Percentiles rank a stretch among this genome's conserved stretches.
phyloP scores from a whole-genome alignment of 2,329 filamentous ascomycete species.

The Pseudopyricularia cyperi region DNA sequence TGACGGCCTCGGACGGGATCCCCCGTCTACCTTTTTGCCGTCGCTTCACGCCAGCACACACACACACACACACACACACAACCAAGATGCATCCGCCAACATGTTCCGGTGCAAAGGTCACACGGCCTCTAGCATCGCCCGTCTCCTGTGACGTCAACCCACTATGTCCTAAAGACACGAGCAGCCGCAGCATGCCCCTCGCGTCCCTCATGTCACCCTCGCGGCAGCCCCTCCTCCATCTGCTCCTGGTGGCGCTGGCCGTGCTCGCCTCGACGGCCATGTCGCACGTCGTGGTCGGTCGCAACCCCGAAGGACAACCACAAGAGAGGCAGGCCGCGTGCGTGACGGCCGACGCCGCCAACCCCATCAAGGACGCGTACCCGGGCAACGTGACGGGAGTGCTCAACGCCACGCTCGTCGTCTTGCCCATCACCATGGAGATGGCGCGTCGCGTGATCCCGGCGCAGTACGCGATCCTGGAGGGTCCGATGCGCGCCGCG shows the following conservation, averaged over 20 bases:
- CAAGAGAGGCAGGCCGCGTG: slow-evolving; percentile 6
- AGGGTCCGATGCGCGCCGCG: slow-evolving; percentile 29
- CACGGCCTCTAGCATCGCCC: no score
- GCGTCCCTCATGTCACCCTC: neutral
- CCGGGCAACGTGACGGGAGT: slow-evolving; percentile 35
- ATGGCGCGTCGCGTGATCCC: slow-evolving; percentile 34
- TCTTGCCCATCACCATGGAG: slow-evolving; percentile 35
- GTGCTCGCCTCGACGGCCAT: neutral
- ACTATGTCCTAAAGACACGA: neutral
- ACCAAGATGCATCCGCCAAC: no score
- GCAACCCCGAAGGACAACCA: neutral
- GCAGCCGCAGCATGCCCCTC: neutral
- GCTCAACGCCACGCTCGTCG: slow-evolving; percentile 37
- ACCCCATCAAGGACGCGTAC: slow-evolving; percentile 32
- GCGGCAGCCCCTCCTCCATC: neutral
- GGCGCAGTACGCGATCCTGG: slow-evolving; percentile 32
- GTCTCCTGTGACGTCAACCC: no score
- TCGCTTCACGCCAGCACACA: no score
- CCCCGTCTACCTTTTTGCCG: no score
- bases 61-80: no score
- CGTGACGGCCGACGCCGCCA: slow-evolving; percentile 21
- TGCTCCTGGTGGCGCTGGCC: neutral
- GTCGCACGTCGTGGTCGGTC: neutral
- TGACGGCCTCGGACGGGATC: no score
- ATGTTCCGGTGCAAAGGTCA: no score